Evolutionary conservation across 805 yeast genomes (phyloP).

Genomic region (Cyberlindnera xishuangbannaensis): DNA sequence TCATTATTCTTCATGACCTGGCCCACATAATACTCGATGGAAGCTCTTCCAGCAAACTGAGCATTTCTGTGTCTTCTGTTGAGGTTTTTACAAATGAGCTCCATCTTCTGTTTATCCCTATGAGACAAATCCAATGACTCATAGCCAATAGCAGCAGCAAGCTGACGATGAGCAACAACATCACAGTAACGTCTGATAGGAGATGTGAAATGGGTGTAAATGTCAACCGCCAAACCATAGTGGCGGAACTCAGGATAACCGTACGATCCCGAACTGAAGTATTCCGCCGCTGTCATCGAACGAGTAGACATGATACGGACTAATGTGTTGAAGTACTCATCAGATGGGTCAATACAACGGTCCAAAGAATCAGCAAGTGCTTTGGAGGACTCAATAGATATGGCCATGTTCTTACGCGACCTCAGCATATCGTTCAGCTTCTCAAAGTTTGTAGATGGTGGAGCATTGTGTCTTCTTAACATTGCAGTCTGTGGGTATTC

Average conservation of each 20-base stretch:
- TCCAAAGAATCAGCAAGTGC: conserved; percentile 93
- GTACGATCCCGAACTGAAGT: conserved; percentile 85
- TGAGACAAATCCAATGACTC: conserved; percentile 78
- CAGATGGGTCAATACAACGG: conserved; percentile 73
- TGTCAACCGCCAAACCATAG: conserved; percentile 96
- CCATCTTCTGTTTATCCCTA: conserved; percentile 88
- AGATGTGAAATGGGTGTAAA: conserved; percentile 96
- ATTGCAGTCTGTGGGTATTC: conserved; percentile 97
- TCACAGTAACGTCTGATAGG: conserved; percentile 98
- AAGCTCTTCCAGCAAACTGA: conserved; percentile 97
- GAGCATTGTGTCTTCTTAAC: conserved; percentile 97
- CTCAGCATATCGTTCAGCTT: conserved; percentile 82
- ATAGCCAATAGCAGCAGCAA: conserved; percentile 97
- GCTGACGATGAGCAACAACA: conserved; percentile 93
- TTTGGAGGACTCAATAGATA: conserved; percentile 80
- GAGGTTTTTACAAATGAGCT: conserved; percentile 78
- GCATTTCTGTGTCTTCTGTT: conserved; percentile 95
- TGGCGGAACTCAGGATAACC: conserved; percentile 91
- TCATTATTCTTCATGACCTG: conserved; percentile 90
- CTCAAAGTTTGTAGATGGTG: conserved; percentile 92
- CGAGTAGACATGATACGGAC: conserved; percentile 96
- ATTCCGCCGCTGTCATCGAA: conserved; percentile 99
- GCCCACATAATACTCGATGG: conserved; percentile 96
- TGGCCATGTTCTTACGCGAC: conserved; percentile 66
- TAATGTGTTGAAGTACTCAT: conserved; percentile 88